A percentile compares a stretch with the other conserved stretches of the same genome.
Evolutionary conservation across 768 basidiomycete genomes (phyloP).

Genomic region (Boletus subparvulus): DNA sequence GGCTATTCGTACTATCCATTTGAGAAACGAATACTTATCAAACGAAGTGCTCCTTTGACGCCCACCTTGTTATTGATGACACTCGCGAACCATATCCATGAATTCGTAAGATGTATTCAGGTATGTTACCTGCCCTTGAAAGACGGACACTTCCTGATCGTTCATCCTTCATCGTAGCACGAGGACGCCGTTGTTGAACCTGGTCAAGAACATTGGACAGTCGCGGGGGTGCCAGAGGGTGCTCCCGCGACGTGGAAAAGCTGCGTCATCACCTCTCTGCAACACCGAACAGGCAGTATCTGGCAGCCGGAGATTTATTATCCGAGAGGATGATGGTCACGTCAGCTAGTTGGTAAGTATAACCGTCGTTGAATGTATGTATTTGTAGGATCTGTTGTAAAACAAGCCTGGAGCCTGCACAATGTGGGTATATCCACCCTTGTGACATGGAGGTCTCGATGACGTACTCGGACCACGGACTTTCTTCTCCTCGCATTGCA

Average conservation of each 20-base stretch:
- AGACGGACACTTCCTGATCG: not conserved
- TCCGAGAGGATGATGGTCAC: slow-evolving; percentile 10
- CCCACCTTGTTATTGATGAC: slow-evolving; percentile 32
- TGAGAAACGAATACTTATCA: slow-evolving; percentile 39
- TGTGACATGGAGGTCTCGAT: not conserved
- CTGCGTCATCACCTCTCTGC: slow-evolving; percentile 39
- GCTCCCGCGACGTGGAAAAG: slow-evolving; percentile 27
- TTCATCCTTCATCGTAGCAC: slow-evolving; percentile 15
- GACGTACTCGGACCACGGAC: slow-evolving; percentile 1
- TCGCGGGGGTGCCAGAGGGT: slow-evolving; percentile 25
- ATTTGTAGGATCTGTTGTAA: slow-evolving; percentile 7
- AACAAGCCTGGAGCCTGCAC: slow-evolving; percentile 14
- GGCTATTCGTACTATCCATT: slow-evolving; percentile 42
- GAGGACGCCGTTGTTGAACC: slow-evolving; percentile 31
- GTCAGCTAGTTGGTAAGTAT: slow-evolving; percentile 1
- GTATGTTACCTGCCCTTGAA: slow-evolving; percentile 23
- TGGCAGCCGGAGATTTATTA: slow-evolving; percentile 47
- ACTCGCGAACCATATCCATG: slow-evolving; percentile 32
- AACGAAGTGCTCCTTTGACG: slow-evolving; percentile 31
- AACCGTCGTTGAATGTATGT: slow-evolving; percentile 5
- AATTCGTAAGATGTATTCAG: slow-evolving; percentile 31
- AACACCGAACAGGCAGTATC: slow-evolving; percentile 40
- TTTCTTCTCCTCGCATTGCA: not conserved
- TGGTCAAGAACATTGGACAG: slow-evolving; percentile 40
- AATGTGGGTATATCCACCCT: slow-evolving; percentile 2